phyloP scores from a whole-genome alignment of 495 filamentous ascomycete species.

The Parathielavia appendiculata region DNA sequence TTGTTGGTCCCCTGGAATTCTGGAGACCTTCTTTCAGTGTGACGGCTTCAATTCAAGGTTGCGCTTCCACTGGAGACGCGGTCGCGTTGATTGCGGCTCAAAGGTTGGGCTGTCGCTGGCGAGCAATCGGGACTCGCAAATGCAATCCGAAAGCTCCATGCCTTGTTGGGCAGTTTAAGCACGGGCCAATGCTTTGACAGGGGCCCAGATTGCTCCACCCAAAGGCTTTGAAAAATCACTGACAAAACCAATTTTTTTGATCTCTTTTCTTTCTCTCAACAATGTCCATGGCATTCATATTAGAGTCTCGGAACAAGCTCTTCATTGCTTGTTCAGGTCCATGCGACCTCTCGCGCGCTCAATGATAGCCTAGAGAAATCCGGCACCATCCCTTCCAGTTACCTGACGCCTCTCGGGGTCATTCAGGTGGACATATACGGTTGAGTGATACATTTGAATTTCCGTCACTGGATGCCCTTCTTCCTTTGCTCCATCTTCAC shows the following conservation, averaged over 20 bases:
- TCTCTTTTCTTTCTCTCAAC: constrained; percentile 50
- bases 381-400: constrained; percentile 60
- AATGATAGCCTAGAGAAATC: constrained; percentile 90
- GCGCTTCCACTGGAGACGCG: constrained; percentile 7
- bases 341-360: constrained; percentile 88
- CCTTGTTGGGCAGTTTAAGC: neutral
- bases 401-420: constrained; percentile 45
- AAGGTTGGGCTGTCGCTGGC: constrained; percentile 21
- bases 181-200: neutral
- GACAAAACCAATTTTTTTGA: constrained; percentile 26
- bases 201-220: neutral
- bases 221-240: constrained; percentile 13
- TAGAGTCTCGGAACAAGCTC: constrained; percentile 99
- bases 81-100: constrained; percentile 23
- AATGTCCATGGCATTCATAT: constrained; percentile 95
- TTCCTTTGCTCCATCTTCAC: constrained; percentile 84
- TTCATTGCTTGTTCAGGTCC: constrained; percentile 95
- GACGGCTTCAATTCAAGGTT: too few species aligned
- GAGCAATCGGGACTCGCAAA: neutral
- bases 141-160: neutral
- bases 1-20: too few species aligned
- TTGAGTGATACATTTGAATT: constrained; percentile 41
- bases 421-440: constrained; percentile 45
- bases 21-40: too few species aligned
- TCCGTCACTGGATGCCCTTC: constrained; percentile 24